Evolutionary conservation across 2,329 filamentous ascomycete species (phyloP).

Genomic region (Fusarium napiforme): DNA sequence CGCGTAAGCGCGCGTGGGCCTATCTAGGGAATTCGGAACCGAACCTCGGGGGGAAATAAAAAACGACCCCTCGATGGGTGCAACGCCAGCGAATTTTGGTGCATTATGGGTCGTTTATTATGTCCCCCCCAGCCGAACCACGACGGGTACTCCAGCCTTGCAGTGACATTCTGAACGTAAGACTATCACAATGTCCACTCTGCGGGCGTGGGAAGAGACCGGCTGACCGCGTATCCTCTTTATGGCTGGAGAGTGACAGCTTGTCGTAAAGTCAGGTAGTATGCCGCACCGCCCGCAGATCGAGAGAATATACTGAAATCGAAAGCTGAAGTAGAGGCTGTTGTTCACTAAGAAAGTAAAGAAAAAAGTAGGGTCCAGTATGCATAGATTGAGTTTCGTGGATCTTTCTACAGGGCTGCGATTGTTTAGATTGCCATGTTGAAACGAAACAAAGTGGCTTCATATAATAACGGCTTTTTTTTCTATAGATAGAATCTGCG

Average conservation of each 20-base stretch:
- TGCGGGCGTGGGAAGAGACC: background rate
- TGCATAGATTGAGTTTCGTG: background rate
- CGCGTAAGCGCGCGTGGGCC: background rate
- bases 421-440: background rate
- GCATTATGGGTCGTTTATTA: no score
- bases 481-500: background rate
- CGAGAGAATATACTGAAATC: background rate
- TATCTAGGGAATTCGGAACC: background rate
- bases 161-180: background rate
- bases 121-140: background rate
- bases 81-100: no score
- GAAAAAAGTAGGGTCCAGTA: background rate
- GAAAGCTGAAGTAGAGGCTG: background rate
- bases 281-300: background rate
- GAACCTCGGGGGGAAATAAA: background rate
- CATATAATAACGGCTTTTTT: background rate
- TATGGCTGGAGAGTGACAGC: background rate
- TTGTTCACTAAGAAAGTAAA: background rate
- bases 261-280: background rate
- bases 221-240: background rate
- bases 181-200: background rate
- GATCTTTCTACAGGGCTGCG: background rate
- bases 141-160: background rate
- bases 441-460: constrained; percentile 2
- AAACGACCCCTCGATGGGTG: no score